Percentiles rank a stretch among this genome's conserved stretches.
Conservation (phyloP, 2,329 filamentous ascomycete genomes). For the Hypomyces perniciosus region DNA sequence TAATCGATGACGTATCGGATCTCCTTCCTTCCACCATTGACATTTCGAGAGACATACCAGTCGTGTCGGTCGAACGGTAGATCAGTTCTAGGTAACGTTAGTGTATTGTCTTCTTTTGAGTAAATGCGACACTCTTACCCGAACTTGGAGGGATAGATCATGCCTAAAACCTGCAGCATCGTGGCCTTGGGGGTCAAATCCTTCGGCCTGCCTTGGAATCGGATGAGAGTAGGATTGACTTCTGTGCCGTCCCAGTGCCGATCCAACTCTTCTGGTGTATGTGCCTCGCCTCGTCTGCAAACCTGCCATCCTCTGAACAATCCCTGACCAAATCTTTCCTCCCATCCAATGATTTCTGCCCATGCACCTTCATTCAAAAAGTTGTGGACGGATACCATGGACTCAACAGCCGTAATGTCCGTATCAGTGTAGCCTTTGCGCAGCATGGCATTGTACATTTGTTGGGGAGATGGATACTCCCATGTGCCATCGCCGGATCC, state of each 20-base stretch:
- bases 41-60: constrained; percentile 80
- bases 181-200: constrained; percentile 89
- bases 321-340: constrained; percentile 74
- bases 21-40: constrained; percentile 64
- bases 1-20: constrained; percentile 96
- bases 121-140: constrained; percentile 47
- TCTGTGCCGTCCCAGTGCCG: constrained; percentile 49
- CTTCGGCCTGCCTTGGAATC: constrained; percentile 83
- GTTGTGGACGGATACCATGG: constrained; percentile 97
- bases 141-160: constrained; percentile 73
- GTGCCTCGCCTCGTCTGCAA: constrained; percentile 68
- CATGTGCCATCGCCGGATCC: constrained; percentile 70
- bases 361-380: constrained; percentile 97
- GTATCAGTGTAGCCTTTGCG: constrained; percentile 96
- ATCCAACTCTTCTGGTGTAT: constrained; percentile 39
- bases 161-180: constrained; percentile 73
- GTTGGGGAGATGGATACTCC: constrained; percentile 97
- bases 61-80: constrained; percentile 96
- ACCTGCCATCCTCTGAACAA: constrained; percentile 65
- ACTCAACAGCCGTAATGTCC: constrained; percentile 84
- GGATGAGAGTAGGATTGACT: constrained; percentile 64
- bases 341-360: constrained; percentile 92
- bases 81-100: constrained; percentile 50
- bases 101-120: constrained; percentile 14
- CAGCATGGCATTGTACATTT: constrained; percentile 98